Conservation (phyloP, 2,329 filamentous ascomycete genomes). For the Hymenoscyphus infarciens region DNA sequence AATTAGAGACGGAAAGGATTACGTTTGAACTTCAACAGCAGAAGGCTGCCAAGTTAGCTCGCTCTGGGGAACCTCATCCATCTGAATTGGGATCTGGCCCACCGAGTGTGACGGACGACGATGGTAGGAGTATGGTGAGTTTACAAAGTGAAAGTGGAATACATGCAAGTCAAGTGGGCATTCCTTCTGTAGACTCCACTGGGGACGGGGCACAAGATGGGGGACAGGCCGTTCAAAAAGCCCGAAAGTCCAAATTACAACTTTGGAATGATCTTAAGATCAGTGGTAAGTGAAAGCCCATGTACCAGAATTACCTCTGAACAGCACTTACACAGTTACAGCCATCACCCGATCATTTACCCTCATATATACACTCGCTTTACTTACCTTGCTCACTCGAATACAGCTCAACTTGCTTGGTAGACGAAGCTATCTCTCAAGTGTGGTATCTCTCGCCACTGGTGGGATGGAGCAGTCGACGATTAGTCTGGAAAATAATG, state of each 20-base stretch:
- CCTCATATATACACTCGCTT: conserved; percentile 82
- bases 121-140: conserved; percentile 72
- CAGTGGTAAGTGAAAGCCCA: conserved; percentile 61
- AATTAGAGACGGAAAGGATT: conserved; percentile 86
- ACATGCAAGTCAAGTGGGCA: conserved; percentile 72
- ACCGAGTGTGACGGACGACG: conserved; percentile 75
- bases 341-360: conserved; percentile 90
- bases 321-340: conserved; percentile 37
- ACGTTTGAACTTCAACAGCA: conserved; percentile 93
- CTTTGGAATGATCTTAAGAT: conserved; percentile 98
- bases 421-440: conserved; percentile 90
- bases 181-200: conserved; percentile 48
- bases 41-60: conserved; percentile 69
- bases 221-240: conserved; percentile 47
- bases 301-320: conserved; percentile 17
- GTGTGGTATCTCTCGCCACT: conserved; percentile 85
- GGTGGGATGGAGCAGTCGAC: conserved; percentile 65
- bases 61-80: conserved; percentile 48
- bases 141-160: conserved; percentile 78
- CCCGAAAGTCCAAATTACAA: conserved; percentile 78
- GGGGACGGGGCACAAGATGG: conserved; percentile 40
- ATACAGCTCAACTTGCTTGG: conserved; percentile 97
- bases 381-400: conserved; percentile 87
- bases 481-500: conserved; percentile 89
- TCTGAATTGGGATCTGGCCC: conserved; percentile 40